Percentiles rank a stretch among this genome's conserved stretches.
Conservation (phyloP, 2,329 filamentous ascomycete genomes). For the Aspergillus sp. region DNA sequence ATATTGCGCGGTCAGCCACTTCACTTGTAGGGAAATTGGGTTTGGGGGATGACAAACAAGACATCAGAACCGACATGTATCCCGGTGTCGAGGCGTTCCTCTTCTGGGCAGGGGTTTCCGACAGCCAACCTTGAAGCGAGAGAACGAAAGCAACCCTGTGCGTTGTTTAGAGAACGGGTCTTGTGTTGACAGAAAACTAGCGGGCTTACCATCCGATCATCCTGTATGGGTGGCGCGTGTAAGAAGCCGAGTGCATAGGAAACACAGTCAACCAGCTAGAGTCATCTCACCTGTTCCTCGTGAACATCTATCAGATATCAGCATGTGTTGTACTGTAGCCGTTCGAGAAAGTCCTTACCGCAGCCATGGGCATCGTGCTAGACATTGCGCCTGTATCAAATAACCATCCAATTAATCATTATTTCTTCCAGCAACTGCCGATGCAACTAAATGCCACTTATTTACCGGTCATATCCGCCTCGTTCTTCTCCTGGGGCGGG, state of each 20-base stretch:
- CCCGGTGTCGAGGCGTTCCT: slow-evolving; percentile 64
- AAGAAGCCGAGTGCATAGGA: slow-evolving; percentile 10
- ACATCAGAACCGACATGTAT: slow-evolving; percentile 74
- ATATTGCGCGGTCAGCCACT: slow-evolving; percentile 3
- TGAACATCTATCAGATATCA: slow-evolving; percentile 65
- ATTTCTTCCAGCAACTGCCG: no score
- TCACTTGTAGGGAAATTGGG: neutral
- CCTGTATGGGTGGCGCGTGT: slow-evolving; percentile 30
- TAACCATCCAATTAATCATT: no score
- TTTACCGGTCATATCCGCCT: slow-evolving; percentile 67
- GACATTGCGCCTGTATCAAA: slow-evolving; percentile 51
- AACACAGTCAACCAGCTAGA: neutral
- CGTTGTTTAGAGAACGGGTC: slow-evolving; percentile 11
- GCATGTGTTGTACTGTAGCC: slow-evolving; percentile 7
- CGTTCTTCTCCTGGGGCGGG: slow-evolving; percentile 60
- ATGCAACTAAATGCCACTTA: slow-evolving; percentile 32
- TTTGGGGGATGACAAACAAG: slow-evolving; percentile 50
- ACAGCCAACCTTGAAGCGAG: slow-evolving; percentile 45
- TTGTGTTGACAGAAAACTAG: neutral
- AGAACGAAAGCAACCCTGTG: slow-evolving; percentile 44
- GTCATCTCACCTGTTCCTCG: slow-evolving; percentile 68
- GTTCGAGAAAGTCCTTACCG: slow-evolving; percentile 45
- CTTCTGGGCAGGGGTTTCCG: slow-evolving; percentile 45
- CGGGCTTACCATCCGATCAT: slow-evolving; percentile 59
- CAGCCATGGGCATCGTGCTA: slow-evolving; percentile 89